Conservation (phyloP, 2,329 filamentous ascomycete species). For the Chalara sp. region DNA sequence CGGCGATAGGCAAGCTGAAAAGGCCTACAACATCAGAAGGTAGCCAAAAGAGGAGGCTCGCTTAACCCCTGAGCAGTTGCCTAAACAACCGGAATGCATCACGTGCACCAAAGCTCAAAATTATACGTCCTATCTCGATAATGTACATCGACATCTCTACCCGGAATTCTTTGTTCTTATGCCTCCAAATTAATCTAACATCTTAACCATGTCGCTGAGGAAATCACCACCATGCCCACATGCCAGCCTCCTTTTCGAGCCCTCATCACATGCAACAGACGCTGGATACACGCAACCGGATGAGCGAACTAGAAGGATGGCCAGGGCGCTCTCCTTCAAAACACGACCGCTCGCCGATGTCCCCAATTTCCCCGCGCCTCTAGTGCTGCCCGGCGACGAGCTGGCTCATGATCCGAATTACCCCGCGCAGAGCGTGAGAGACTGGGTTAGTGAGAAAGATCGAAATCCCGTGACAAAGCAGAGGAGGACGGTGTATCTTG, state of each 20-base stretch:
- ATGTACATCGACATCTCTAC: no score
- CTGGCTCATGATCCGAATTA: conserved; percentile 15
- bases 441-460: conserved; percentile 13
- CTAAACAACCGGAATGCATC: no score
- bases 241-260: conserved; percentile 1
- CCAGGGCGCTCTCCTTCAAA: conserved; percentile 1
- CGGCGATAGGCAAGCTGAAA: no score
- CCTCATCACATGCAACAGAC: conserved; percentile 2
- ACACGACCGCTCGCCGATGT: background rate
- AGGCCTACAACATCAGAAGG: no score
- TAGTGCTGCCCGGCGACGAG: conserved; percentile 20
- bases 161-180: no score
- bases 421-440: conserved; percentile 16
- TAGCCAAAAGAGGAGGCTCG: no score
- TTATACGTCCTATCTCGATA: no score
- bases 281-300: conserved; percentile 7
- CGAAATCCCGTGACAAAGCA: conserved; percentile 16
- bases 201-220: conserved; percentile 1
- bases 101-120: no score
- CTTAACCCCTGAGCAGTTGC: no score
- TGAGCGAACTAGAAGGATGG: conserved; percentile 4
- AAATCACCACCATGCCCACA: conserved; percentile 3
- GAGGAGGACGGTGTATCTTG: conserved; percentile 18
- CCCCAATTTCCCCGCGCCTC: conserved; percentile 17
- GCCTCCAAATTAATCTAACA: no score